Percentiles rank a stretch among this genome's conserved stretches.
These are phyloP conservation scores for Aspergillus carbonarius DNA, from an alignment of 2,329 filamentous ascomycete species.

Conservation along the genomic window DNA sequence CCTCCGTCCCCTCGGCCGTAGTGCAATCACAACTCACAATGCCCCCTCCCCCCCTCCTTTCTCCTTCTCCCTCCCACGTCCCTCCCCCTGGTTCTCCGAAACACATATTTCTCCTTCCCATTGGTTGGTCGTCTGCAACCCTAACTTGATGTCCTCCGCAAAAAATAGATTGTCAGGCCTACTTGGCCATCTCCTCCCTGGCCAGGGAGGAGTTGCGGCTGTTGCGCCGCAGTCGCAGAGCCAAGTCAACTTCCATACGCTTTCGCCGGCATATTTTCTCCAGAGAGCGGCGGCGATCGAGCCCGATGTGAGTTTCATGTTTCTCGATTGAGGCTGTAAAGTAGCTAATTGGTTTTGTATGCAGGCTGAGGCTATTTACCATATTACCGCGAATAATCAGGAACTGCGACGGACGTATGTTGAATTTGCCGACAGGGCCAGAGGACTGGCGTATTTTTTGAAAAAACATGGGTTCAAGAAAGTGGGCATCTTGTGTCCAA, in stretches of 20 bases:
- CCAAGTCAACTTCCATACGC: constrained; percentile 52
- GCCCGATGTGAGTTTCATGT: constrained; percentile 58
- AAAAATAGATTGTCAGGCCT: constrained; percentile 30
- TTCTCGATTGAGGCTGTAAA: too few relatives aligned
- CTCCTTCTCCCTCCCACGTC: not conserved
- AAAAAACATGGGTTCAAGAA: constrained; percentile 69
- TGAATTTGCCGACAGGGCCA: constrained; percentile 79
- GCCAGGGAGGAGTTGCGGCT: too few relatives aligned
- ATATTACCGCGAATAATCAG: constrained; percentile 75
- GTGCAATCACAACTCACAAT: not conserved
- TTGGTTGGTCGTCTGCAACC: not conserved
- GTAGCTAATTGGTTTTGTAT: too few relatives aligned
- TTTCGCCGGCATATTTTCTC: constrained; percentile 85
- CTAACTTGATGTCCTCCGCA: constrained; percentile 26
- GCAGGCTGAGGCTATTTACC: constrained; percentile 76
- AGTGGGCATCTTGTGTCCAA: constrained; percentile 84
- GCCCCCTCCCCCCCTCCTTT: not conserved
- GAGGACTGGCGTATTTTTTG: constrained; percentile 85
- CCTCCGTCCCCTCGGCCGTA: too few relatives aligned
- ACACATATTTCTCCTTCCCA: not conserved
- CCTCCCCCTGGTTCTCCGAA: not conserved
- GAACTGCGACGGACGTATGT: constrained; percentile 73
- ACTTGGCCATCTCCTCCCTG: constrained; percentile 28
- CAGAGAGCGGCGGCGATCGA: constrained; percentile 85
- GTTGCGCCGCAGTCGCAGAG: constrained; percentile 18